Evolutionary conservation across 1,284 basidiomycete genomes (phyloP).

Genomic region (Spongiforma sp.): DNA sequence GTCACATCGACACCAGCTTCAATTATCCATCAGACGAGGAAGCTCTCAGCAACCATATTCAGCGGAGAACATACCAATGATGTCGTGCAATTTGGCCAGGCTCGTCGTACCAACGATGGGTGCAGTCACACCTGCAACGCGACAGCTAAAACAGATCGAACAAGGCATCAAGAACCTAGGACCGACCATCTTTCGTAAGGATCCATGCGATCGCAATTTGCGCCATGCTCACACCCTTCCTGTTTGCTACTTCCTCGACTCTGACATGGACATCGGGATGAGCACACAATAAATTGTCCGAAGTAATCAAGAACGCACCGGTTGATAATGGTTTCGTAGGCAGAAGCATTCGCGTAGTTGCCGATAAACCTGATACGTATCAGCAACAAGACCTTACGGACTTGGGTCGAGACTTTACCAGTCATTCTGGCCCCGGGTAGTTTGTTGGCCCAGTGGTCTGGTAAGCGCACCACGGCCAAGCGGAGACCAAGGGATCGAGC

Average conservation of each 20-base stretch:
- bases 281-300: not conserved
- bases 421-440: slow-evolving; percentile 36
- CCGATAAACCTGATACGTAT: slow-evolving; percentile 32
- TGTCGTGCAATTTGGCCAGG: slow-evolving; percentile 49
- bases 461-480: slow-evolving; percentile 48
- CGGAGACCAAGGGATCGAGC: slow-evolving; percentile 50
- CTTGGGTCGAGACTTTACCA: slow-evolving; percentile 17
- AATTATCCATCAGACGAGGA: slow-evolving; percentile 3
- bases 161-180: not conserved
- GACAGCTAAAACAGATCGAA: not conserved
- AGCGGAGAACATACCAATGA: slow-evolving; percentile 40
- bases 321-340: slow-evolving; percentile 34
- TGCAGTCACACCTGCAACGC: slow-evolving; percentile 41
- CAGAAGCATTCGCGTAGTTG: slow-evolving; percentile 27
- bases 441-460: slow-evolving; percentile 41
- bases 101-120: slow-evolving; percentile 55
- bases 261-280: slow-evolving; percentile 14
- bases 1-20: slow-evolving; percentile 42
- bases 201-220: slow-evolving; percentile 58
- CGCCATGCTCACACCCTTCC: slow-evolving; percentile 51
- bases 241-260: slow-evolving; percentile 51
- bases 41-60: not conserved
- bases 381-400: slow-evolving; percentile 1
- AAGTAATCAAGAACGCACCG: slow-evolving; percentile 22
- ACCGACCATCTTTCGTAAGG: slow-evolving; percentile 42